These are phyloP conservation scores for Phragmites australis DNA, from an alignment of 176 grass and related monocot species.

Conservation along the genomic window DNA sequence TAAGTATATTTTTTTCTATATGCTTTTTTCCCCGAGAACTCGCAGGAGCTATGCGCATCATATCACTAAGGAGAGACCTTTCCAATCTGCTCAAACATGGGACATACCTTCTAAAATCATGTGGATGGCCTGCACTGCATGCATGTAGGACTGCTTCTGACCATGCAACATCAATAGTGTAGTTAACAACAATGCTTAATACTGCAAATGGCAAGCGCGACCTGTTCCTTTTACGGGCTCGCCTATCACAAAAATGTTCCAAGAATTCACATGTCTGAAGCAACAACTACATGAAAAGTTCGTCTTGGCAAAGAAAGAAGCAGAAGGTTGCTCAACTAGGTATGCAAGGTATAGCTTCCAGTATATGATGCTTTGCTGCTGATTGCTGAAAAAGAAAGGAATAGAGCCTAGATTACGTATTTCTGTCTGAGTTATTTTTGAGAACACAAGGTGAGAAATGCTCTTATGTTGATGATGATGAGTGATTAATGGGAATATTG, in stretches of 20 bases:
- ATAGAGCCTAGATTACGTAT: not conserved
- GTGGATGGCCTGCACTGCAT: not conserved
- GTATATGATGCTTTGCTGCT: not conserved
- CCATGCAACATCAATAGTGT: not conserved
- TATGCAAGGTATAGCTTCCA: not conserved
- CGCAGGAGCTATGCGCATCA: not conserved
- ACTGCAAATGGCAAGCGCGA: not conserved
- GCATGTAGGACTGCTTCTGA: not conserved
- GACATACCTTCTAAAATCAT: not conserved
- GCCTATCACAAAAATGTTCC: not conserved
- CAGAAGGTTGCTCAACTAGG: not conserved
- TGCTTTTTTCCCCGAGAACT: not conserved
- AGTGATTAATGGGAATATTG: too few species aligned
- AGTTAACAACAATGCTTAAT: not conserved
- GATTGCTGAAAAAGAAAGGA: not conserved
- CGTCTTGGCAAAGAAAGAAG: not conserved
- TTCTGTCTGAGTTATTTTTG: not conserved
- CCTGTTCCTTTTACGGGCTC: not conserved
- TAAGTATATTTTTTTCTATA: not conserved
- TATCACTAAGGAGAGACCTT: not conserved
- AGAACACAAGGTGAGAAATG: too few species aligned
- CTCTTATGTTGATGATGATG: too few species aligned
- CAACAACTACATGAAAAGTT: not conserved
- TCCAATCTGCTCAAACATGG: not conserved
- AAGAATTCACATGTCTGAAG: conserved; percentile 3